Conservation (phyloP, 202 grass and related monocot genomes). For the Panicum virgatum region DNA sequence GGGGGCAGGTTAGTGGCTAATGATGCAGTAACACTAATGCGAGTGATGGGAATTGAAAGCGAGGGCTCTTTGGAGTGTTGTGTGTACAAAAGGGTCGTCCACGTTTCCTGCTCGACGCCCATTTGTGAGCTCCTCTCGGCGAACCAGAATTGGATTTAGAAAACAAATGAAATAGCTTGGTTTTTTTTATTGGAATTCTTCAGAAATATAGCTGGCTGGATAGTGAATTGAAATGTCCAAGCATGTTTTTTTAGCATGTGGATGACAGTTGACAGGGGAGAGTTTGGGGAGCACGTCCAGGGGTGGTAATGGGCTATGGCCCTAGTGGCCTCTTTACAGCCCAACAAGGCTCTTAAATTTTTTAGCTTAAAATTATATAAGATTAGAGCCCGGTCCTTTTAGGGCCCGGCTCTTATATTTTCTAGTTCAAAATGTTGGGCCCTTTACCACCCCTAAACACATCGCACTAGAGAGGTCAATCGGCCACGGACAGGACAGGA, state of each 20-base stretch:
- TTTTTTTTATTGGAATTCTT: not conserved
- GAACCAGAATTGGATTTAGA: not conserved
- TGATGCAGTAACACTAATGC: no score
- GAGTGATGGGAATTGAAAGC: not conserved
- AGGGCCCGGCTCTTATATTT: no score
- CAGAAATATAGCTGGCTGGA: not conserved
- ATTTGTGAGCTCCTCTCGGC: not conserved
- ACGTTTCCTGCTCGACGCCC: not conserved
- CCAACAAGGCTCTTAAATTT: no score
- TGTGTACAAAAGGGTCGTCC: not conserved
- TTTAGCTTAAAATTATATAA: no score
- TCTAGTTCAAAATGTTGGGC: no score
- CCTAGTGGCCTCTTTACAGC: no score
- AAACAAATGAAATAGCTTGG: not conserved
- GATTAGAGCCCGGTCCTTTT: no score
- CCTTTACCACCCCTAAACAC: no score
- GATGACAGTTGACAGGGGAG: not conserved
- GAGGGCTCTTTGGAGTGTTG: not conserved
- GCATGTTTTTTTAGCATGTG: not conserved
- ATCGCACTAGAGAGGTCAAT: not conserved
- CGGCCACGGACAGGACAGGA: not conserved
- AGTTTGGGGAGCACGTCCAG: slow-evolving; percentile 9
- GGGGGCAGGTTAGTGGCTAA: not conserved
- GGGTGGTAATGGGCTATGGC: no score
- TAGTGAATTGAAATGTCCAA: not conserved